Conservation (phyloP, 23 red algal genomes). For the Gracilaria caudata region DNA sequence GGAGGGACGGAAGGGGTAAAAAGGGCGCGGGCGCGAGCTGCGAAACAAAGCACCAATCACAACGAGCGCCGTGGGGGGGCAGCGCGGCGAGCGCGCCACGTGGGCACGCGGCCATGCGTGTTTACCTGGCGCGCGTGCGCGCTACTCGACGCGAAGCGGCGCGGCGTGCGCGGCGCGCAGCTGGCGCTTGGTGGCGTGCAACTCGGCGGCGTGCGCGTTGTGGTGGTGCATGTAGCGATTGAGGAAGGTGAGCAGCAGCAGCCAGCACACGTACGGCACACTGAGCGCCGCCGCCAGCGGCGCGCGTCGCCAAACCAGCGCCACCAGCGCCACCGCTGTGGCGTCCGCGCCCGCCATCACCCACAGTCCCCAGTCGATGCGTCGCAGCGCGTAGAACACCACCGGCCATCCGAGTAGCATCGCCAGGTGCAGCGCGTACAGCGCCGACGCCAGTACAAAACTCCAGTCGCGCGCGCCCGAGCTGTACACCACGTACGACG, state of each 20-base stretch:
- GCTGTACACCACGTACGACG: slow-evolving; percentile 42
- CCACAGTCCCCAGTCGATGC: slow-evolving; percentile 18
- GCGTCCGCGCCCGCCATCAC: slow-evolving; percentile 18
- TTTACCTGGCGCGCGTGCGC: neutral
- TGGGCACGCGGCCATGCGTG: too few relatives aligned
- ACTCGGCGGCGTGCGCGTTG: slow-evolving; percentile 12
- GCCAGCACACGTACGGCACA: slow-evolving; percentile 59
- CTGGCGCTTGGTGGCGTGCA: neutral
- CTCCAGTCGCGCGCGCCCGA: neutral
- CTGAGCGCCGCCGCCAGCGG: slow-evolving; percentile 32
- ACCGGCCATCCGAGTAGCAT: slow-evolving; percentile 27
- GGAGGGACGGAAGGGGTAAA: too few relatives aligned
- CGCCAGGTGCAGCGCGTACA: slow-evolving; percentile 46
- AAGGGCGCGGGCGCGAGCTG: too few relatives aligned
- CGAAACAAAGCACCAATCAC: too few relatives aligned
- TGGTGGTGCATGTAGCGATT: slow-evolving; percentile 46
- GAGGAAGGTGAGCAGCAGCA: slow-evolving; percentile 43
- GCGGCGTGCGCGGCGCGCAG: neutral
- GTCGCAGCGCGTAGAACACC: slow-evolving; percentile 21
- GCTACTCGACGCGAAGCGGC: neutral
- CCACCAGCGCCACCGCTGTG: neutral
- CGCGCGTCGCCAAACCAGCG: neutral
- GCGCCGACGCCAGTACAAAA: neutral
- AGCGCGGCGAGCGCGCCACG: neutral
- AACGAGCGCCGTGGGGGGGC: too few relatives aligned